Evolutionary conservation across 1,284 basidiomycete genomes (phyloP).

Genomic region (Psilocybe mexicana): DNA sequence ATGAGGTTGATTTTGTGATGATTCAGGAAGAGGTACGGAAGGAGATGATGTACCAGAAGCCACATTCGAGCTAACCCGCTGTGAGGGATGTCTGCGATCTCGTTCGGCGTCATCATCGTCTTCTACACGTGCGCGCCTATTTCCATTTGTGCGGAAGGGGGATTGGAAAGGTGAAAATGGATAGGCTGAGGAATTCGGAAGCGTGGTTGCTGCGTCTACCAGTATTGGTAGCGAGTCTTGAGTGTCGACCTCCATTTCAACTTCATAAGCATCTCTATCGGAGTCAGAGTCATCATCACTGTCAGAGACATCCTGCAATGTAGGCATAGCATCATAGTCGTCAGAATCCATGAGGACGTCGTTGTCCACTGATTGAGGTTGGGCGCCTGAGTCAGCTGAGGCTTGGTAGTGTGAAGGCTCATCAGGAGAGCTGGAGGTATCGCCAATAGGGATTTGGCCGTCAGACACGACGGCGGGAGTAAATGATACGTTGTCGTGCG

Average conservation of each 20-base stretch:
- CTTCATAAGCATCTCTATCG: constrained; percentile 31
- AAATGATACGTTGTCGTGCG: not conserved
- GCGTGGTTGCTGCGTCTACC: not conserved
- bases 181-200: not conserved
- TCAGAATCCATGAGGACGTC: constrained; percentile 17
- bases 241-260: constrained; percentile 35
- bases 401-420: constrained; percentile 1
- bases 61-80: constrained; percentile 34
- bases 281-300: constrained; percentile 23
- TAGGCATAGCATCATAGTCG: constrained; percentile 41
- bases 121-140: constrained; percentile 49
- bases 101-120: constrained; percentile 56
- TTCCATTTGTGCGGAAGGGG: constrained; percentile 24
- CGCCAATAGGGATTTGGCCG: constrained; percentile 3
- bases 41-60: constrained; percentile 12
- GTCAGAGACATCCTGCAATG: constrained; percentile 38
- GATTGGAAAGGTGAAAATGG: not conserved
- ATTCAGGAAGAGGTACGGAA: constrained; percentile 2
- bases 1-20: too few species aligned
- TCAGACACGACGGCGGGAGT: not conserved
- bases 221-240: not conserved
- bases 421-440: not conserved
- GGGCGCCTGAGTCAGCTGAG: constrained; percentile 12
- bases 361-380: constrained; percentile 3
- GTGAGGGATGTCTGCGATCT: constrained; percentile 61